A percentile compares a stretch with the other conserved stretches of the same genome.
Conservation (phyloP, 306 rosid genomes). For the Elaeagnus macrophylla region DNA sequence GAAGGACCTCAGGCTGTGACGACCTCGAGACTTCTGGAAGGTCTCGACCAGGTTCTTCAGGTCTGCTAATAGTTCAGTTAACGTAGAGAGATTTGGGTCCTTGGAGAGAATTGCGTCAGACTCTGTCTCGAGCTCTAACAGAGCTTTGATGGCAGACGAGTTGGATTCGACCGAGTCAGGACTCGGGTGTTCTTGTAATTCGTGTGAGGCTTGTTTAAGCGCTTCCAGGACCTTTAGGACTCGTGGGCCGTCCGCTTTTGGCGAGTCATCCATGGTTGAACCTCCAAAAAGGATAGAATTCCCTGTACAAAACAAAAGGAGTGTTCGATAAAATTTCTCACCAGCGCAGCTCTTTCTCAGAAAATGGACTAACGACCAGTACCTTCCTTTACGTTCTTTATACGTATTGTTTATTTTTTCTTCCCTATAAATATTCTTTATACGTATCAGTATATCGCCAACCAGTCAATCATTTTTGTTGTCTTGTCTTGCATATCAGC, state of each 20-base stretch:
- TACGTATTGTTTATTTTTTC: not conserved
- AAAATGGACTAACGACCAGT: not conserved
- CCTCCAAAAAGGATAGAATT: not conserved
- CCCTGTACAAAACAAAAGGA: not conserved
- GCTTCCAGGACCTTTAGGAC: conserved; percentile 68
- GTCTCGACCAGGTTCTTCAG: conserved; percentile 49
- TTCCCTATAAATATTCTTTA: too few relatives aligned
- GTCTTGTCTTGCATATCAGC: too few relatives aligned
- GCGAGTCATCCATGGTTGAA: conserved; percentile 36
- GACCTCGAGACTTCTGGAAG: conserved; percentile 20
- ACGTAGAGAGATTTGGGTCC: conserved; percentile 41
- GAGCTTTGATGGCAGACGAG: conserved; percentile 67
- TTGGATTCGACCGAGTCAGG: conserved; percentile 32
- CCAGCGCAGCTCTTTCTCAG: not conserved
- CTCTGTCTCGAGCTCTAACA: conserved; percentile 61
- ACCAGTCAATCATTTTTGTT: too few relatives aligned
- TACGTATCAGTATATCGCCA: too few relatives aligned
- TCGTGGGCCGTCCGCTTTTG: conserved; percentile 28
- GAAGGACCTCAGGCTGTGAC: conserved; percentile 37
- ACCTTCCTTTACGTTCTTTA: not conserved
- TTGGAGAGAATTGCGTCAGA: conserved; percentile 52
- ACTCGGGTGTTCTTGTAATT: conserved; percentile 38
- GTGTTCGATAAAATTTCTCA: not conserved
- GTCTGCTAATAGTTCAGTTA: conserved; percentile 47
- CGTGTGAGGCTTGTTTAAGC: conserved; percentile 71